Conservation (phyloP, 352 stramenopile genomes). For the Pythium scleroteichum region DNA sequence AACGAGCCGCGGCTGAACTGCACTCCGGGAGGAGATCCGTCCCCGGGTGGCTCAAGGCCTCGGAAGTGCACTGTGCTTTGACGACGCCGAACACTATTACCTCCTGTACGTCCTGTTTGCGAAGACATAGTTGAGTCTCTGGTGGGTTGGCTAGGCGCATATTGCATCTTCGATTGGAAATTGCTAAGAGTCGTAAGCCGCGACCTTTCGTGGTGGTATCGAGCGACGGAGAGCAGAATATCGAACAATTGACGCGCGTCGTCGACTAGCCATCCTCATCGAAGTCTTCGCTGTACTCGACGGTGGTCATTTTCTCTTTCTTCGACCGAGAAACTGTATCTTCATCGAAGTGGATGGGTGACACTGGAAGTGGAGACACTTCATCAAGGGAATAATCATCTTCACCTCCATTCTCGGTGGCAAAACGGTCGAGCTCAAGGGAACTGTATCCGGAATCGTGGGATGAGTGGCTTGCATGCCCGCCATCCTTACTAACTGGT, state of each 20-base stretch:
- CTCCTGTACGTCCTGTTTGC: not conserved
- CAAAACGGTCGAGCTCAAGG: not conserved
- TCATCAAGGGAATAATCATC: slow-evolving; percentile 22
- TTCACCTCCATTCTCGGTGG: not conserved
- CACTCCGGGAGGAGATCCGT: slow-evolving; percentile 13
- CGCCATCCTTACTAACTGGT: not conserved
- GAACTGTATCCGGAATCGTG: slow-evolving; percentile 10
- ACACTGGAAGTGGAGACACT: slow-evolving; percentile 21
- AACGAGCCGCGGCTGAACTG: slow-evolving; percentile 28
- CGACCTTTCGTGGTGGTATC: slow-evolving; percentile 14
- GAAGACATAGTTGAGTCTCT: not conserved
- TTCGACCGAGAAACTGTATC: not conserved
- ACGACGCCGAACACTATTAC: no score
- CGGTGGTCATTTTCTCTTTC: slow-evolving; percentile 18
- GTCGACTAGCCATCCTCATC: slow-evolving; percentile 26
- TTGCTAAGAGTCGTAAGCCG: not conserved
- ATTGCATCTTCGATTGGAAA: not conserved
- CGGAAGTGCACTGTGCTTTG: not conserved
- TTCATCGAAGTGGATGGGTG: slow-evolving; percentile 19
- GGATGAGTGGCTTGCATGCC: not conserved
- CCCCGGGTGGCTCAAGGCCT: slow-evolving; percentile 11
- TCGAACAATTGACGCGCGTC: not conserved
- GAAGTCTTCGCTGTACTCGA: slow-evolving; percentile 69
- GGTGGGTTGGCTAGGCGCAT: slow-evolving; percentile 1
- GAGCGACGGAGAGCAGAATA: slow-evolving; percentile 10